These are phyloP conservation scores for Fomitopsis schrenkii DNA, from an alignment of 1,284 basidiomycete species.

Conservation along the genomic window DNA sequence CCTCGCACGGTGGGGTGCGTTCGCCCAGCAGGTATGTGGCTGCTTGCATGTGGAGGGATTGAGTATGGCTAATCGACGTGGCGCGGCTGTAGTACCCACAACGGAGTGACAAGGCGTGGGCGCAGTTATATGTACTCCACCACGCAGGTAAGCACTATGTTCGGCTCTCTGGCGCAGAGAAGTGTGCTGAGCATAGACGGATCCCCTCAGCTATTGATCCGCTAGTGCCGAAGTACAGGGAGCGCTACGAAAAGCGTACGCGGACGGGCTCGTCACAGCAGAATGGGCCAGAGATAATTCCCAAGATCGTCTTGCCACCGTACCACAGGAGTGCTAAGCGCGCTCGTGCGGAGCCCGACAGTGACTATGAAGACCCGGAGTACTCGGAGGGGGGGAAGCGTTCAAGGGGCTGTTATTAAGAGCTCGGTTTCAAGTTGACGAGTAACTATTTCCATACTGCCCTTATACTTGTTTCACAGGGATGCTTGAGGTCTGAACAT, in stretches of 20 bases:
- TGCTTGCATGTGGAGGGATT: not conserved
- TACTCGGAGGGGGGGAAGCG: not conserved
- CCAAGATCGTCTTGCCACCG: not conserved
- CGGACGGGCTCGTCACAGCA: not conserved
- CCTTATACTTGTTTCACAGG: not conserved
- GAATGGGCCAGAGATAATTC: not conserved
- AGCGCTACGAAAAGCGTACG: not conserved
- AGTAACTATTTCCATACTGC: not conserved
- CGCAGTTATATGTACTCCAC: not conserved
- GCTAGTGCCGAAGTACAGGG: slow-evolving; percentile 1
- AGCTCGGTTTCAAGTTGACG: not conserved
- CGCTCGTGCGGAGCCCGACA: not conserved
- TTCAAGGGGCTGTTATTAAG: not conserved
- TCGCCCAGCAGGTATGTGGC: not conserved
- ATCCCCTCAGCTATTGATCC: not conserved
- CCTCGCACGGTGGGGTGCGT: not conserved
- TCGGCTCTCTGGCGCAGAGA: not conserved
- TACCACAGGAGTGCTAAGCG: not conserved
- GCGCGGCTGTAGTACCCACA: not conserved
- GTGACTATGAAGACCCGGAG: not conserved
- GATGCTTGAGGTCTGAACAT: no score
- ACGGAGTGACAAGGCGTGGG: slow-evolving; percentile 1
- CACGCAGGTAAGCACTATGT: not conserved
- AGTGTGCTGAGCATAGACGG: no score
- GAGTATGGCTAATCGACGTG: no score